Base-by-base conservation (phyloP, 306 rosid genomes). In the Prunus mira region DNA sequence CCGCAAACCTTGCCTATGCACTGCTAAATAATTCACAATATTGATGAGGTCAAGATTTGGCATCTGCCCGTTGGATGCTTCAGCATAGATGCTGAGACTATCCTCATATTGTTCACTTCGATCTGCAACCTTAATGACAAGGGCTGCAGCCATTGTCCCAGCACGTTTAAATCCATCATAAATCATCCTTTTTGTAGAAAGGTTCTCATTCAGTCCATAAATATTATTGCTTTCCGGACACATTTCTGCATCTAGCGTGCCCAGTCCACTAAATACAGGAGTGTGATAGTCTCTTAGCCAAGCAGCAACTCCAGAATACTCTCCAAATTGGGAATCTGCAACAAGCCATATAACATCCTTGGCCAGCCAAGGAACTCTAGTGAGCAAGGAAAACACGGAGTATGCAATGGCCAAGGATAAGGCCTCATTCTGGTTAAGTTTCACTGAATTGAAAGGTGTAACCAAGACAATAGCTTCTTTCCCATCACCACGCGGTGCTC, bases 401-500 rank as follows among this genome's bases (percentile, higher is more conserved):
- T 88, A 90, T 28, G 96, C 93, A 62, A 89, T 88, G 68, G 96
- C 97, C 83, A 95, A 65, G 69, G 98, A 89, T 72, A 95, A 70
- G 61, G 90, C 91, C 79, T 95, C 97, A 43, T 84, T 90, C 28
- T 43, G 69, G 77, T 69, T 83, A 72, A 84, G 73, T 76, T 84
- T 83, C 30, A 22, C 72, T 28, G 91, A 79, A 87, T 92, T 88
- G 87, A 86, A 90, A 75, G 96, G 97, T 0, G 98, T 95, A 61
- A 95, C 98, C 77, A 95, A 83, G 76, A 95, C 96, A 78, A 92
- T 92, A 65, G 97, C 91, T 92, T 95, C 98, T 82, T 92, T 95
- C 71, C 98, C 98, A 88, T 95, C 98, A 72, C 96, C 97, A 7
- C 90, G 93, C 2, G 97, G 92, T 25, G 98, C 98, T 86, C 97